Percentiles rank a stretch among this genome's conserved stretches.
These are phyloP conservation scores for Gonapodya sp. DNA, from an alignment of 192 early-diverging fungal species.

Conservation along the genomic window DNA sequence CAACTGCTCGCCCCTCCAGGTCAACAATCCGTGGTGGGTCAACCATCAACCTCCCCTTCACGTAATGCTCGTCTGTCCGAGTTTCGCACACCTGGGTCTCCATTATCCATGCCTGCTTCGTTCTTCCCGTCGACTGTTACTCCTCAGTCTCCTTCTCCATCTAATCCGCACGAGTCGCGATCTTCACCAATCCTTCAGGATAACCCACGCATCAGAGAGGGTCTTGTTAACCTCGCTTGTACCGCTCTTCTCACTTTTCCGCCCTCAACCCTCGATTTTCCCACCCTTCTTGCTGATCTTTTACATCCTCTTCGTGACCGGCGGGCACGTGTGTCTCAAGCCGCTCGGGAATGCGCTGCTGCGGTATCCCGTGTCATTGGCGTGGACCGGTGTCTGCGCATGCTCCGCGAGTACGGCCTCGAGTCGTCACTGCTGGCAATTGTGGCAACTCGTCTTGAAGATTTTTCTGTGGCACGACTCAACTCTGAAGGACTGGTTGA, in stretches of 20 bases:
- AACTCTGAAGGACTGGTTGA: slow-evolving; percentile 20
- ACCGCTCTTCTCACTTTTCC: slow-evolving; percentile 25
- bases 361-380: slow-evolving; percentile 13
- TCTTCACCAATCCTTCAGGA: not conserved
- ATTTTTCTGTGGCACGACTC: slow-evolving; percentile 14
- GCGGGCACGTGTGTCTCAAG: slow-evolving; percentile 14
- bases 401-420: slow-evolving; percentile 21
- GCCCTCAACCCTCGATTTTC: slow-evolving; percentile 14
- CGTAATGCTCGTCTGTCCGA: not conserved
- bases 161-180: no score
- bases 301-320: slow-evolving; percentile 11
- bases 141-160: not conserved
- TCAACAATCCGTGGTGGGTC: not conserved
- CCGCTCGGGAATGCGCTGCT: slow-evolving; percentile 15
- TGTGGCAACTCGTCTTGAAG: slow-evolving; percentile 16
- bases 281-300: slow-evolving; percentile 16
- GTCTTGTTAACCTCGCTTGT: slow-evolving; percentile 21
- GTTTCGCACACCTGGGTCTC: not conserved
- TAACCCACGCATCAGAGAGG: slow-evolving; percentile 18
- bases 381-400: slow-evolving; percentile 5
- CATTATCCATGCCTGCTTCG: not conserved
- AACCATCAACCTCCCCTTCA: not conserved
- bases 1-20: not conserved
- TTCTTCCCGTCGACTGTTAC: not conserved
- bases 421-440: slow-evolving; percentile 16